Conservation (phyloP, 305 asterid species). For the Nicotiana rustica region DNA sequence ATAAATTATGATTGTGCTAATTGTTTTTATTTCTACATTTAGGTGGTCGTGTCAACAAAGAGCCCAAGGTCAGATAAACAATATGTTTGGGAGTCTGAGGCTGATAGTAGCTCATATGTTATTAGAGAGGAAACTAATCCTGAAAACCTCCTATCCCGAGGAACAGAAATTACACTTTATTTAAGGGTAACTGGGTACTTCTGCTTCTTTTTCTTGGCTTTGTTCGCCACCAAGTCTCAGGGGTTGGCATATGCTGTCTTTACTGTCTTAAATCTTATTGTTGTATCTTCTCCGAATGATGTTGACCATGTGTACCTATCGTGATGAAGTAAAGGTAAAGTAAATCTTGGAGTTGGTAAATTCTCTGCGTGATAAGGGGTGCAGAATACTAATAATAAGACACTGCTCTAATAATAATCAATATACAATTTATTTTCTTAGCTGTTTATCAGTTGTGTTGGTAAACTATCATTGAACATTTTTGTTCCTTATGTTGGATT, state of each 20-base stretch:
- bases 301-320: not conserved
- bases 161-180: conserved; percentile 92
- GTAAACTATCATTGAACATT: not conserved
- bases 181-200: conserved; percentile 55
- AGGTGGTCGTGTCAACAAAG: conserved; percentile 91
- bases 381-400: not conserved
- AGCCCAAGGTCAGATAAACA: conserved; percentile 94
- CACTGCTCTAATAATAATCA: not conserved
- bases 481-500: conserved; percentile 16
- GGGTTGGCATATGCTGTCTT: not conserved
- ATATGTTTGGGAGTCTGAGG: conserved; percentile 88
- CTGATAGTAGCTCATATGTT: conserved; percentile 88
- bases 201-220: not conserved
- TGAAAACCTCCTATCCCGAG: conserved; percentile 62
- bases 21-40: not conserved
- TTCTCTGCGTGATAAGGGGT: conserved; percentile 1
- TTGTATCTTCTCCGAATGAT: not conserved
- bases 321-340: not conserved
- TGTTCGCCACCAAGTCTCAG: not conserved
- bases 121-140: conserved; percentile 89
- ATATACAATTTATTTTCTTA: not conserved
- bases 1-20: conserved; percentile 24
- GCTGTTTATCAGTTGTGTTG: not conserved
- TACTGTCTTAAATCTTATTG: not conserved
- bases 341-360: not conserved